These are phyloP conservation scores for Saturnispora galanensis DNA, from an alignment of 805 yeast species.

Conservation along the genomic window DNA sequence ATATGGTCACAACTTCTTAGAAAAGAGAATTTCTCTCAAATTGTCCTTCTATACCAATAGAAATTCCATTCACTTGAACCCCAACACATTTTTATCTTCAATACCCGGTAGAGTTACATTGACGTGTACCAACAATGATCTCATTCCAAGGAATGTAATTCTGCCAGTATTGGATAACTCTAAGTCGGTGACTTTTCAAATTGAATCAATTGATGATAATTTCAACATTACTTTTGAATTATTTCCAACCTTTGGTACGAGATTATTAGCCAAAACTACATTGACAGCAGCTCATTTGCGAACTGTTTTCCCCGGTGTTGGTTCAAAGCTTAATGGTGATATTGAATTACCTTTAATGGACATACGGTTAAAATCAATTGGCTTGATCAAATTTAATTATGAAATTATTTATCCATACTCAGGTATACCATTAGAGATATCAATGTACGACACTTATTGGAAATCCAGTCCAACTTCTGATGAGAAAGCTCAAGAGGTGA, in stretches of 20 bases:
- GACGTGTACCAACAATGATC: constrained; percentile 64
- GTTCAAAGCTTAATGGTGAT: constrained; percentile 30
- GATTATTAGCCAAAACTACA: constrained; percentile 81
- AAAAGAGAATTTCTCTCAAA: constrained; percentile 78
- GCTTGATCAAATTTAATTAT: constrained; percentile 66
- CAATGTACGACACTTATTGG: constrained; percentile 95
- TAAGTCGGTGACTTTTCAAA: constrained; percentile 66
- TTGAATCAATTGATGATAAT: constrained; percentile 58
- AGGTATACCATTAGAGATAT: constrained; percentile 75
- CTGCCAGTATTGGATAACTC: constrained; percentile 66
- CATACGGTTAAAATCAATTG: constrained; percentile 68
- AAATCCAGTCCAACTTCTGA: constrained; percentile 59
- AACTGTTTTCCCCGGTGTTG: constrained; percentile 27
- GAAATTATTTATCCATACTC: constrained; percentile 84
- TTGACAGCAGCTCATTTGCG: constrained; percentile 52
- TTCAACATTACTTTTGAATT: constrained; percentile 80
- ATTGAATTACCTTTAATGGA: constrained; percentile 69
- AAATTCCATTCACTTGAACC: constrained; percentile 35
- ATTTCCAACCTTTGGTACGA: constrained; percentile 90
- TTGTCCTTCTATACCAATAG: constrained; percentile 49
- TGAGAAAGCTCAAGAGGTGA: constrained; percentile 14
- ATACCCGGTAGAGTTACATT: constrained; percentile 79
- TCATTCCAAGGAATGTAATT: constrained; percentile 79
- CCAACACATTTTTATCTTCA: constrained; percentile 35
- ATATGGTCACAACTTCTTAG: constrained; percentile 93